Base-by-base conservation (phyloP, 2,329 filamentous ascomycete species). In the Fusarium sp. region DNA sequence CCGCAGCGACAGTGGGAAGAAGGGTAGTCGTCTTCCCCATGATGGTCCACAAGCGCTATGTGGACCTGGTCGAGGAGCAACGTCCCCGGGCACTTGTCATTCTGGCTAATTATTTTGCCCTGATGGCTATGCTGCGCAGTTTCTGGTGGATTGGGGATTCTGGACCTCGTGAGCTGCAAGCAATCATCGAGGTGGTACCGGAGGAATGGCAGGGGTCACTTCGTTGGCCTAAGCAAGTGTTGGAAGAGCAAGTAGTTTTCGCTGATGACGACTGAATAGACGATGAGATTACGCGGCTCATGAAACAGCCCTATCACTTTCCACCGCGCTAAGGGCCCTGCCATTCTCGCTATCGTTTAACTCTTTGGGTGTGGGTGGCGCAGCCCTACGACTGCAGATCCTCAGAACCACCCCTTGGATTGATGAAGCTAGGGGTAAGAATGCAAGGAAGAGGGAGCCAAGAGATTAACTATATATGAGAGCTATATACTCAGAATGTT, bases 81-180 rank as follows among this genome's bases (percentile, higher is more conserved):
- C 67, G 74, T 7, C 74, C 76, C 16, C 64, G 76, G 11, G 72
- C 75, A 6, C 69, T 78, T 6, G 69, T 77, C 1, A 68, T 77
- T 17, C 42, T 78, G 20, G 76, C 71, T 10, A 71, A 78, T 36
- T 76, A 75, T 24, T 78, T 76, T 66, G 70, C 74, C 1, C 40
- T 74, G 6, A 38, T 76, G 6, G 61, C 64, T 17, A 62, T 69
- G 42, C 35, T 76, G 4, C 61, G 66, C 44, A 44, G 62, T 5
- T 44, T 67, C 14, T 77, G 76, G 74, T 77, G 66, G 68, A 42
- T 77, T 24, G 75, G 71, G 11, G 63, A 75, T 35, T 65, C 71
- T 27, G 73, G 74, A 4, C 22, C 36, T 3, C 63, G 73, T 2
- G 73, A 76, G 57, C 65, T 74, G 1, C 36, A 59, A 14, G 74